Conservation (phyloP, 176 grass and related monocot genomes). For the Panicum miliaceum region DNA sequence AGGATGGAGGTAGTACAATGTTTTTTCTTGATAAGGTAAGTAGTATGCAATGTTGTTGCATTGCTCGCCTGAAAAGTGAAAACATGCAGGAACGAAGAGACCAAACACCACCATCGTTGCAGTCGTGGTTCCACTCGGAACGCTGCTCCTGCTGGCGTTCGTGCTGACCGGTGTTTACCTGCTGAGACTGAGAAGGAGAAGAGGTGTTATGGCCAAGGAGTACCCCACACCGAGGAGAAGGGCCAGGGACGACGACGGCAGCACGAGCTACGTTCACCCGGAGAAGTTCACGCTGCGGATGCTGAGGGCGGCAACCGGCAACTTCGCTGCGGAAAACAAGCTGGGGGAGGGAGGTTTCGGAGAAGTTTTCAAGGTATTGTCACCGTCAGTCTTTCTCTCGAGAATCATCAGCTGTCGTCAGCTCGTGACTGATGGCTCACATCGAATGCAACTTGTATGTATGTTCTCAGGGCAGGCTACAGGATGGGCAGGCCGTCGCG, state of each 20-base stretch:
- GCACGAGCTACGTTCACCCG: background rate
- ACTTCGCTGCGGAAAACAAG: constrained; percentile 58
- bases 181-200: background rate
- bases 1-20: too few species aligned
- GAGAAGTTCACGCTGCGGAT: constrained; percentile 43
- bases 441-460: background rate
- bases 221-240: background rate
- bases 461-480: constrained; percentile 36
- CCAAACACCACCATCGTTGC: background rate
- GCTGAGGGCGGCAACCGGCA: constrained; percentile 46
- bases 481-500: constrained; percentile 17
- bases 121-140: constrained; percentile 25
- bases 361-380: constrained; percentile 50
- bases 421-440: background rate
- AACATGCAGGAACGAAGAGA: background rate
- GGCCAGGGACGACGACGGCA: background rate
- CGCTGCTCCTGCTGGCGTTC: background rate
- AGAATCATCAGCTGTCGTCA: background rate
- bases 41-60: too few species aligned
- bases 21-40: too few species aligned
- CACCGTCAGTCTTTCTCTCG: background rate
- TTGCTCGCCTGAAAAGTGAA: background rate
- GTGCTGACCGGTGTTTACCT: constrained; percentile 24
- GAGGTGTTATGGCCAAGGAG: background rate
- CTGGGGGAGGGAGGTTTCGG: constrained; percentile 62